Evolutionary conservation across 108 stramenopile species (phyloP), one percentile per base, ranked within the genome.

Genomic region (Cylindrotheca fusiformis): DNA sequence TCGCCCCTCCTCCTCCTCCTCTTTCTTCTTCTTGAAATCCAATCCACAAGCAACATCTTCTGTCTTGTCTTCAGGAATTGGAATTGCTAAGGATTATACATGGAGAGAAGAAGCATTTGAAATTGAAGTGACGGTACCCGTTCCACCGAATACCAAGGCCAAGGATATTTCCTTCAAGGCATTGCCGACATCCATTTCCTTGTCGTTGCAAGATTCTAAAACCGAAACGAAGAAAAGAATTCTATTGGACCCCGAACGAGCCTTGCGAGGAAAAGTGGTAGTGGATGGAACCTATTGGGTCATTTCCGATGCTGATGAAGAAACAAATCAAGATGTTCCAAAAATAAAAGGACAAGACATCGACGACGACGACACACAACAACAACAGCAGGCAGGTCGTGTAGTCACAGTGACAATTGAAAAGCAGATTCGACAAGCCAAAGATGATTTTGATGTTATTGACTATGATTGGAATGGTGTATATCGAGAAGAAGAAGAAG

Each of bases 401-500:
- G 66, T 76, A 31, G 82, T 90, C 12, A 82, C 75, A 3, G 71
- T 90, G 4, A 86, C 84, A 1, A 82, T 88, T 57, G 87, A 93
- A 62, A 89, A 89, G 60, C 52, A 58, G 20, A 65, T 81, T 48
- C 63, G 58, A 19, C 64, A 65, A 28, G 67, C 78, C 22, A 59
- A 72, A 51, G 79, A 85, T 67, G 75, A 78, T 32, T 82, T 82
- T 70, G 84, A 86, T 24, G 67, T 80, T 25, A 61, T 86, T 32
- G 85, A 86, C 8, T 90, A 87, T 63, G 92, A 93, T 51, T 93
- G 92, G 92, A 84, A 84, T 32, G 92, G 92, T 6, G 54, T 90
- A 8, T 93, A 85, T 55, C 62, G 63, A 14, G 65, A 88, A 32
- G 91, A 93, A 64, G 71, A 66, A 10, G 82, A 84, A 24, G 76